Evolutionary conservation across 2,329 filamentous ascomycete species (phyloP), one percentile per base, ranked within the genome.

Genomic region (Colletotrichum echinochloae): DNA sequence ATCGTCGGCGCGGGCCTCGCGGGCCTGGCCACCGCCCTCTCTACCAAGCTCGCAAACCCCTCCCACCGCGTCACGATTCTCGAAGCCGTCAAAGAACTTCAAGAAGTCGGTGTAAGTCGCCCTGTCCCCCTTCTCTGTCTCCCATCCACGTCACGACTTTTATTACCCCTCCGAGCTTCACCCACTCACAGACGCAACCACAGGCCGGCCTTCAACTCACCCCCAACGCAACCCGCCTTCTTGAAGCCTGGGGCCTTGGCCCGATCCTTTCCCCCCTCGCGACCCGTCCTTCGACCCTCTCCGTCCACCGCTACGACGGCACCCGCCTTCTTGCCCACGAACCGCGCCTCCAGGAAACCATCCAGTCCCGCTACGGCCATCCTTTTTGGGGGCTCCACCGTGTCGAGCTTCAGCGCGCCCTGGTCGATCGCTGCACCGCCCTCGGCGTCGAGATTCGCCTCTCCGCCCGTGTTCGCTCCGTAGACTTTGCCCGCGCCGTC

Each of bases 311-410:
- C 16, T 73, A 73, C 57, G 72, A 73, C 57, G 72, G 71, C 52
- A 73, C 71, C 37, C 48, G 57, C n/a, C 51, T 71, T 41, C 72
- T 73, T 41, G 72, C 72, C 44, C 71, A 73, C 26, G 71, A 73
- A 35, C 18, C 61, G 4, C 41, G 46, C 7, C 67, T 73, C 26
- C 71, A 66, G 16, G 60, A 62, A 12, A 67, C 41, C 14, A 65
- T 71, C n/a, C 59, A 70, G 20, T 59, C 59, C 35, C 60, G 69
- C 26, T 71, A 33, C 52, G 69, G 69, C 0, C 72, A 72, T 44
- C 84, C 84, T 0, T 84, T 85, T 71, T 81, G 83, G 73, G 83
- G 85, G 62, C 78, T 86, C n/a, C 85, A 87, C 75, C 81, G 85
- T 28, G 84, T 84, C 48, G 83, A 86, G 73, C 82, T 85, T 44